phyloP scores from a whole-genome alignment of 2,329 filamentous ascomycete genomes.

The Periglandula ipomoeae region DNA sequence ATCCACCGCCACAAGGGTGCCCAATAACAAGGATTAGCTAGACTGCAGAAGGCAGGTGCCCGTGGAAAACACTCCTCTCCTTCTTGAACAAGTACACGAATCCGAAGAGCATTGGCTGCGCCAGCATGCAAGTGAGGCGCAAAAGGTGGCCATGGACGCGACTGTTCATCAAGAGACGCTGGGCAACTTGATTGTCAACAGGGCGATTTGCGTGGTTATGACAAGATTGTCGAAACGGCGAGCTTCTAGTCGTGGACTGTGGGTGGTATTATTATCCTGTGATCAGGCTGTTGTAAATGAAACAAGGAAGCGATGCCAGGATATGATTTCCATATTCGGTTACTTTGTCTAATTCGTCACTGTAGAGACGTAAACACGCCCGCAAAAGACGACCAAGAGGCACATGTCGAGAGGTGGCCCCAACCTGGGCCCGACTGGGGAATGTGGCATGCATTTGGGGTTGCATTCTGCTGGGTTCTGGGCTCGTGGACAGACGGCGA shows the following conservation, averaged over 20 bases:
- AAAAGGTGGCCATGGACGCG: no score
- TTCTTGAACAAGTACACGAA: no score
- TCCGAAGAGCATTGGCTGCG: no score
- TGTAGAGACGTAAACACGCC: no score
- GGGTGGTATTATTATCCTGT: background rate
- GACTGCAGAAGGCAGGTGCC: background rate
- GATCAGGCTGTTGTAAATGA: no score
- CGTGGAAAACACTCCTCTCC: no score
- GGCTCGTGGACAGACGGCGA: background rate
- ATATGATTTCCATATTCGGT: background rate
- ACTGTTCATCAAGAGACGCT: background rate
- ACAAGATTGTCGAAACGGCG: background rate
- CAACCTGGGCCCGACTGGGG: background rate
- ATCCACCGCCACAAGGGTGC: background rate
- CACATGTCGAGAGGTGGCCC: no score
- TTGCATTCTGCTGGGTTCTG: background rate
- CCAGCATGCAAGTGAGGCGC: no score
- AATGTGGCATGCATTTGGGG: background rate
- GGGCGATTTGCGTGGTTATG: background rate
- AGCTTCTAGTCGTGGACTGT: background rate
- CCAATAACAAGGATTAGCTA: background rate
- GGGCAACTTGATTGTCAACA: background rate
- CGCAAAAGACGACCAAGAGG: no score
- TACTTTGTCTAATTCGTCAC: background rate
- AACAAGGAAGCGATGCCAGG: background rate